phyloP scores from a whole-genome alignment of 305 asterid species.

The Fraxinus nigra region DNA sequence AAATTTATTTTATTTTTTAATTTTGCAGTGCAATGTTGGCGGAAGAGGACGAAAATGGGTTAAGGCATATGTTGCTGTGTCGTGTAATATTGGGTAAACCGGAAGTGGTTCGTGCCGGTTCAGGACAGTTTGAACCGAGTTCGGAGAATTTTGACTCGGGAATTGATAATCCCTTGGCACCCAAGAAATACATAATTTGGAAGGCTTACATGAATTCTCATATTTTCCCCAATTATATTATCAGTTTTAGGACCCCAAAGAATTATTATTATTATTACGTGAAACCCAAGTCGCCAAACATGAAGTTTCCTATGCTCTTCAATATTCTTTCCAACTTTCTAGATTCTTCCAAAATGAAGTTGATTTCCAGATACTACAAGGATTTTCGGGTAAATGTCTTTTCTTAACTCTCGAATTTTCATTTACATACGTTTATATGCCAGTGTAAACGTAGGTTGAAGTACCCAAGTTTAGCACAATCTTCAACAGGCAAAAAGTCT shows the following conservation, averaged over 20 bases:
- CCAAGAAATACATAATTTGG: slow-evolving; percentile 41
- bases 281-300: slow-evolving; percentile 20
- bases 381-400: slow-evolving; percentile 29
- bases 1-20: not conserved
- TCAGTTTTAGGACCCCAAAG: slow-evolving; percentile 33
- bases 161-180: slow-evolving; percentile 34
- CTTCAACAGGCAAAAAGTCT: not conserved
- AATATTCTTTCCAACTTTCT: slow-evolving; percentile 36
- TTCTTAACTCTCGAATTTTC: not conserved
- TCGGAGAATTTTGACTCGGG: not conserved
- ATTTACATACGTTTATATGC: not conserved
- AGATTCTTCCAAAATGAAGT: slow-evolving; percentile 33
- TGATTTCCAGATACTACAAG: slow-evolving; percentile 24
- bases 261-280: not conserved
- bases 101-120: not conserved
- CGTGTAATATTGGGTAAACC: not conserved
- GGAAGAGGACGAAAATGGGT: slow-evolving; percentile 40
- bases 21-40: slow-evolving; percentile 31
- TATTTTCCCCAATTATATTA: slow-evolving; percentile 33
- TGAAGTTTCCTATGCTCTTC: slow-evolving; percentile 31
- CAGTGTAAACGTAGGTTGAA: not conserved
- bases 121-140: not conserved
- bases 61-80: slow-evolving; percentile 23
- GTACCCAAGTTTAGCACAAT: not conserved
- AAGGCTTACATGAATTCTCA: slow-evolving; percentile 40